A percentile compares a stretch with the other conserved stretches of the same genome.
Conservation (phyloP, 148 eudicot genomes). For the Cornus florida region DNA sequence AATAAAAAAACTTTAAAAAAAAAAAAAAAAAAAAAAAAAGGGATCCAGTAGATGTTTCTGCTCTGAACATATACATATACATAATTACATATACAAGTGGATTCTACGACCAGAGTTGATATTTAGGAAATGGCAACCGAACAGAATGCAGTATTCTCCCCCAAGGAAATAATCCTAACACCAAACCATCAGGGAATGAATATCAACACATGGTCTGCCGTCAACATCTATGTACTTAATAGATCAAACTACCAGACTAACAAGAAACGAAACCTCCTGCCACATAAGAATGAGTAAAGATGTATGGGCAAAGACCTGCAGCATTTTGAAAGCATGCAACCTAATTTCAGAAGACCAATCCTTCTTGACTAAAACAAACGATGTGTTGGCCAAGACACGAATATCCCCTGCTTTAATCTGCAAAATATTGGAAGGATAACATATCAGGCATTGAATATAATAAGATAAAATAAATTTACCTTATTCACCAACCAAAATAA, state of each 20-base stretch:
- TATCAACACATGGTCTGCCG: not conserved
- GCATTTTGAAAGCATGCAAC: slow-evolving; percentile 90
- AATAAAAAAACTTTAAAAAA: too few species aligned
- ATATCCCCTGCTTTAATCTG: slow-evolving; percentile 91
- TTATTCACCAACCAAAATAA: too few species aligned
- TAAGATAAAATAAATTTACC: too few species aligned
- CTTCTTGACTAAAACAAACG: slow-evolving; percentile 79
- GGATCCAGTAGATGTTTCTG: not conserved
- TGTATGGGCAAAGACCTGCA: slow-evolving; percentile 56
- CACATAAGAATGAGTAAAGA: not conserved
- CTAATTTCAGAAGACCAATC: slow-evolving; percentile 94
- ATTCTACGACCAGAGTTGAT: not conserved
- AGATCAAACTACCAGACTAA: not conserved
- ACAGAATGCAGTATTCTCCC: not conserved
- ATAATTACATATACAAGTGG: not conserved
- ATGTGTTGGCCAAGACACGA: slow-evolving; percentile 74
- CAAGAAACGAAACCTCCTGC: not conserved
- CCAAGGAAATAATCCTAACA: not conserved
- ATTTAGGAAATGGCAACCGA: not conserved
- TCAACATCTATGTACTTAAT: not conserved
- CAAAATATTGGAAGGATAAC: slow-evolving; percentile 15
- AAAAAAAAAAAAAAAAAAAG: too few species aligned
- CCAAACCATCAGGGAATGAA: not conserved
- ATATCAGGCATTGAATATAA: not conserved
- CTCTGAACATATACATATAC: not conserved